phyloP scores from a whole-genome alignment of 345 rosid species.

The Pelargonium nanum region DNA sequence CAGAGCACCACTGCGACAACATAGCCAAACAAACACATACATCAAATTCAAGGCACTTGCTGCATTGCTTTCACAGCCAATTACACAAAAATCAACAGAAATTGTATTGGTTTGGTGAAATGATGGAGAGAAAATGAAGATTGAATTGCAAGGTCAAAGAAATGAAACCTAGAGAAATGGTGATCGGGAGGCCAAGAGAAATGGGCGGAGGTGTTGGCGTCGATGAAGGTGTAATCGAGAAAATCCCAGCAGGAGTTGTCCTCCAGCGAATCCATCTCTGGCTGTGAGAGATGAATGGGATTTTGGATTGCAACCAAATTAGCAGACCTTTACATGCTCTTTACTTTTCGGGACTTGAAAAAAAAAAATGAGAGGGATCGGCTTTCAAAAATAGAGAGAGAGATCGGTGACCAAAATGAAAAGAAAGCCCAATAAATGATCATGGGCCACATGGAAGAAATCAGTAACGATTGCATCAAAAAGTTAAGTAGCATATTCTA shows the following conservation, averaged over 20 bases:
- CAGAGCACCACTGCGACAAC: background rate
- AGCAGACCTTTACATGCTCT: background rate
- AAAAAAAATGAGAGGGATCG: background rate
- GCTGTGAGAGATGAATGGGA: background rate
- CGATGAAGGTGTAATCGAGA: constrained; percentile 24
- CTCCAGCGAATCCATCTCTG: constrained; percentile 17
- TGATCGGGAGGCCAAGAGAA: constrained; percentile 9
- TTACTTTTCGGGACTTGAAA: background rate
- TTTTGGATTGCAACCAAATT: background rate
- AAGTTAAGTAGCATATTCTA: too few relatives aligned
- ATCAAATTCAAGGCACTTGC: background rate
- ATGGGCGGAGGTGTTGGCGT: constrained; percentile 11
- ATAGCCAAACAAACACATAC: background rate
- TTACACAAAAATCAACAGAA: background rate
- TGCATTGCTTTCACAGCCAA: too few relatives aligned
- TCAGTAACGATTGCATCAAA: background rate
- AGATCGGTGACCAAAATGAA: background rate
- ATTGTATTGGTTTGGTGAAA: too few relatives aligned
- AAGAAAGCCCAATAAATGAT: background rate
- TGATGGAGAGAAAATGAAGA: too few relatives aligned
- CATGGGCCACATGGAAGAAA: background rate
- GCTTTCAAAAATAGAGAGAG: background rate
- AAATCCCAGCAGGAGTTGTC: constrained; percentile 25
- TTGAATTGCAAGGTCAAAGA: too few relatives aligned
- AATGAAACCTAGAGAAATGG: background rate